Percentiles rank a stretch among this genome's conserved stretches.
Evolutionary conservation across 352 stramenopile genomes (phyloP).

Genomic region (Phytophthora syringae): DNA sequence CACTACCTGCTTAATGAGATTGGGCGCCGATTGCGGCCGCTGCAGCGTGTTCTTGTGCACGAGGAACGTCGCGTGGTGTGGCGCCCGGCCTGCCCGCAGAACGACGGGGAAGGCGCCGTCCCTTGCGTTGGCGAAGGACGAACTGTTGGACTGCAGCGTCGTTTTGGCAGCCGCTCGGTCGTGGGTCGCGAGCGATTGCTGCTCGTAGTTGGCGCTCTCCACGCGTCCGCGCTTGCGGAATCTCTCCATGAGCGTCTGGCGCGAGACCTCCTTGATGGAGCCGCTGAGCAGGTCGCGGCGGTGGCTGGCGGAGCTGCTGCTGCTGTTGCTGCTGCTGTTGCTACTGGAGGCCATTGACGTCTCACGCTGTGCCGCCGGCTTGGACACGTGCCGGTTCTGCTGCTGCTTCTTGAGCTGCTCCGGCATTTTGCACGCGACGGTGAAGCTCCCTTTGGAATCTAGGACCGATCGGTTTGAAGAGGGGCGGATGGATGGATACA

Average conservation of each 20-base stretch:
- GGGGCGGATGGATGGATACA: not conserved
- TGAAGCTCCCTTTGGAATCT: not conserved
- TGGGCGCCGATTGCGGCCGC: conserved; percentile 27
- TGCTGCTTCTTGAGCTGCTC: conserved; percentile 30
- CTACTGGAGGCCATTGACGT: conserved; percentile 8
- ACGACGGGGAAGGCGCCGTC: conserved; percentile 12
- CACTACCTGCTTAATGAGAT: conserved; percentile 36
- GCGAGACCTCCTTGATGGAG: conserved; percentile 38
- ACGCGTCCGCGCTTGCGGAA: conserved; percentile 72
- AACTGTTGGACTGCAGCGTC: conserved; percentile 19
- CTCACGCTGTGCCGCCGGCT: conserved; percentile 25
- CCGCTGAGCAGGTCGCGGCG: conserved; percentile 36
- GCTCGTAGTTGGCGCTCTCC: conserved; percentile 64
- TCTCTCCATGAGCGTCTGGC: conserved; percentile 48
- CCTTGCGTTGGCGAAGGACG: conserved; percentile 28
- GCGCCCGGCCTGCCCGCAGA: conserved; percentile 13
- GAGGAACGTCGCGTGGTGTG: conserved; percentile 27
- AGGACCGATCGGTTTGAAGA: not conserved
- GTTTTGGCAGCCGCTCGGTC: conserved; percentile 1
- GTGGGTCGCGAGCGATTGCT: conserved; percentile 19
- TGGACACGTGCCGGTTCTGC: conserved; percentile 42
- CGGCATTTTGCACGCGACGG: not conserved
- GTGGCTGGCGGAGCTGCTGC: conserved; percentile 21
- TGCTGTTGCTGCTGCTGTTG: not conserved
- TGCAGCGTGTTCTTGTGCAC: conserved; percentile 21